A percentile compares a stretch with the other conserved stretches of the same genome.
Conservation (phyloP, 2,329 filamentous ascomycete genomes). For the Trichoderma guizhouense region DNA sequence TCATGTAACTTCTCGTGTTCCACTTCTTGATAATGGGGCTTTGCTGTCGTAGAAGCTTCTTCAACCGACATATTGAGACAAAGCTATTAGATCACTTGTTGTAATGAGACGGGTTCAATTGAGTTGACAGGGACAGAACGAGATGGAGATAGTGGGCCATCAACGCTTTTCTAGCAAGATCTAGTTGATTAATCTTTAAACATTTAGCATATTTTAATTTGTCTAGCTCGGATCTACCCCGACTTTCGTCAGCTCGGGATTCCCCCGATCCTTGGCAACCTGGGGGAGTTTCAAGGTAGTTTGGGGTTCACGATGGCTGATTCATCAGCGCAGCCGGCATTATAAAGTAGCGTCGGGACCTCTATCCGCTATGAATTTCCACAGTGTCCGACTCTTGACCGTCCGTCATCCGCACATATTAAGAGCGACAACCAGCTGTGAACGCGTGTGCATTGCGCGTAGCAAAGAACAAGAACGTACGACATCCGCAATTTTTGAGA, state of each 20-base stretch:
- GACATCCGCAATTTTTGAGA: neutral
- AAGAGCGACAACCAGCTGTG: neutral
- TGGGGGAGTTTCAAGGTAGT: neutral
- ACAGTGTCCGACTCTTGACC: neutral
- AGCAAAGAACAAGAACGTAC: neutral
- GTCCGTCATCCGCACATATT: neutral
- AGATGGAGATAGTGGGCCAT: neutral
- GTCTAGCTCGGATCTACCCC: neutral
- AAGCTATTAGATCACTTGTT: neutral
- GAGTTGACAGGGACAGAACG: neutral
- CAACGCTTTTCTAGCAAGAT: neutral
- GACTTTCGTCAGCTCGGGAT: neutral
- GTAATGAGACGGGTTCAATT: neutral
- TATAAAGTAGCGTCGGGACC: neutral
- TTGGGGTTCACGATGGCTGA: neutral
- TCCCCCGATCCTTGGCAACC: neutral
- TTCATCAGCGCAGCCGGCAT: neutral
- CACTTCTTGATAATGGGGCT: neutral
- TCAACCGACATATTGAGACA: neutral
- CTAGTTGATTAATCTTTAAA: neutral
- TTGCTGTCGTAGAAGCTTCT: neutral
- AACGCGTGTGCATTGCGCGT: neutral
- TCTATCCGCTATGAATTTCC: neutral
- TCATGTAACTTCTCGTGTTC: neutral
- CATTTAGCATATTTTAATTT: neutral